Conservation (phyloP, 331 rosid species). For the Spiraea crenata region DNA sequence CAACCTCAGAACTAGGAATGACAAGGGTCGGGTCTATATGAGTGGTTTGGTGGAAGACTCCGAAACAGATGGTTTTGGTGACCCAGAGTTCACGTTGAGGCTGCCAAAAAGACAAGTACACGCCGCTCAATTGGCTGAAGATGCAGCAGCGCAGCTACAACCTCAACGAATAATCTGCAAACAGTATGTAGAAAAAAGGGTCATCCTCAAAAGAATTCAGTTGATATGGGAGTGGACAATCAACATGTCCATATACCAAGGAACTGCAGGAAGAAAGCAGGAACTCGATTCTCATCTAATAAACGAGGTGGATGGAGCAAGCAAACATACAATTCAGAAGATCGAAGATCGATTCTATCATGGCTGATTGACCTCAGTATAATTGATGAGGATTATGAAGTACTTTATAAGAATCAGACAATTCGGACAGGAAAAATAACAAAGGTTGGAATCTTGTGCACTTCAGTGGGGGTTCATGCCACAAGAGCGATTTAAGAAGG, state of each 20-base stretch:
- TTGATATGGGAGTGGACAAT: neutral
- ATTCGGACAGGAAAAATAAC: neutral
- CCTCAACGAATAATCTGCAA: neutral
- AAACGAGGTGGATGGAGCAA: neutral
- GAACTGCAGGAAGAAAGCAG: neutral
- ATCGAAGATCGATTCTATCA: conserved; percentile 18
- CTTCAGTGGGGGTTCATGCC: conserved; percentile 22
- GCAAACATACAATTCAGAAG: neutral
- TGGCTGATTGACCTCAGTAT: conserved; percentile 20
- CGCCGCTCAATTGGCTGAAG: no score
- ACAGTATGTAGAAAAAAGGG: neutral
- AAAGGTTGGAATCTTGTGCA: conserved; percentile 28
- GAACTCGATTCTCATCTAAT: neutral
- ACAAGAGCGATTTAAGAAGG: neutral
- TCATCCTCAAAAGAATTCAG: neutral
- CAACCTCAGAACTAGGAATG: conserved; percentile 21
- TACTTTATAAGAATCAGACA: conserved; percentile 6
- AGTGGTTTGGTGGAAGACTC: conserved; percentile 15
- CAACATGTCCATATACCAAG: neutral
- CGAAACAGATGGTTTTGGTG: conserved; percentile 14
- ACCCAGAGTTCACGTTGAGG: conserved; percentile 14
- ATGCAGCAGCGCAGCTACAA: no score
- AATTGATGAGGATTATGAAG: conserved; percentile 4
- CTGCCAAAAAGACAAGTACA: neutral
- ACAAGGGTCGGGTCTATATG: neutral